Percentiles rank a stretch among this genome's conserved stretches.
Conservation (phyloP, 2,329 filamentous ascomycete species). For the Trichoderma sp. region DNA sequence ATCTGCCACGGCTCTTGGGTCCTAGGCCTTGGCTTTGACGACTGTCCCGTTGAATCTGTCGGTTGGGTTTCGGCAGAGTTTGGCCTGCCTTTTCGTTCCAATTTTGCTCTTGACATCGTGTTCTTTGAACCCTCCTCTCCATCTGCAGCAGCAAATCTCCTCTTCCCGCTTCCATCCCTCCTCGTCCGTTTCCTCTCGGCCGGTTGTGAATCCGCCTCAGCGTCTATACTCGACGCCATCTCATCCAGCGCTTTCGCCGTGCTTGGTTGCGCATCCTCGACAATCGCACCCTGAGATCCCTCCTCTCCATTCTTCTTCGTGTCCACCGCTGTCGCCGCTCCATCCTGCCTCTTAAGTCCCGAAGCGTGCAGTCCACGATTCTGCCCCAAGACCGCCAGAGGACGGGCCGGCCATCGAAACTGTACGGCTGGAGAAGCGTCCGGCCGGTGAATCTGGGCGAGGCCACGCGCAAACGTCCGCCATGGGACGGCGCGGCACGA, state of each 20-base stretch:
- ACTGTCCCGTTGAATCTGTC: not conserved
- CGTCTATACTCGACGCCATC: not conserved
- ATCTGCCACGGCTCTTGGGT: slow-evolving; percentile 58
- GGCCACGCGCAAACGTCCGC: slow-evolving; percentile 47
- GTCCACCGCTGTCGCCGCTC: not conserved
- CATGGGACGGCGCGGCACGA: slow-evolving; percentile 46
- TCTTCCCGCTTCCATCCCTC: not conserved
- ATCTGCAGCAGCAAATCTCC: not conserved
- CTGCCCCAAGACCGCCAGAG: slow-evolving; percentile 22
- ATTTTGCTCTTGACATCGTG: not conserved
- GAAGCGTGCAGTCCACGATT: slow-evolving; percentile 27
- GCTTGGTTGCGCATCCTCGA: not conserved
- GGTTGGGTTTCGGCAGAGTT: not conserved
- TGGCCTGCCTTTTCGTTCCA: not conserved
- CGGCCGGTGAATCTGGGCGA: slow-evolving; percentile 40
- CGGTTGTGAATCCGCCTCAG: not conserved
- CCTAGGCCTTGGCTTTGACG: not conserved
- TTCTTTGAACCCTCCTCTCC: too few species aligned
- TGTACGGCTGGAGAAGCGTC: slow-evolving; percentile 22
- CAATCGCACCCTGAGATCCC: not conserved
- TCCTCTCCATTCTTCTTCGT: slow-evolving; percentile 22
- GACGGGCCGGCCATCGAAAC: not conserved
- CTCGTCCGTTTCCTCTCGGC: not conserved
- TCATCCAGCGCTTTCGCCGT: not conserved
- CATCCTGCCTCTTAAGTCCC: slow-evolving; percentile 22